Percentiles rank a stretch among this genome's conserved stretches.
Evolutionary conservation across 2,329 filamentous ascomycete species (phyloP).

Genomic region (Diaporthe longicolla): DNA sequence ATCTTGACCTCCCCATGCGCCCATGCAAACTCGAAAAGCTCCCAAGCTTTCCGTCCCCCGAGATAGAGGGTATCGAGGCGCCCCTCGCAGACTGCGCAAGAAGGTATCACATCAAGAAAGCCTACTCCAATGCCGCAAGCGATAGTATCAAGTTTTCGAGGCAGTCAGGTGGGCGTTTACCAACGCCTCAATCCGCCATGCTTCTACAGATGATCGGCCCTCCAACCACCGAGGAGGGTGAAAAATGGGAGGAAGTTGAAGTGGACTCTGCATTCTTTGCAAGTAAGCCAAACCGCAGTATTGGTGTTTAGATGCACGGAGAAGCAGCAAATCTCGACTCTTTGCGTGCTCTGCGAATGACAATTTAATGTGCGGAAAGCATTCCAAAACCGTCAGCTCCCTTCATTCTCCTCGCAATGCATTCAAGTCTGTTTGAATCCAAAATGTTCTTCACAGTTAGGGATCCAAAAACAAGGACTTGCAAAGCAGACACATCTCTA

Average conservation of each 20-base stretch:
- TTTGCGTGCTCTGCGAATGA: too few relatives aligned
- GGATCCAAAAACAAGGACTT: too few relatives aligned
- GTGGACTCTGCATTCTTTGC: rapidly evolving
- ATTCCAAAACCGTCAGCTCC: too few relatives aligned
- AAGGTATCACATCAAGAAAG: neutral
- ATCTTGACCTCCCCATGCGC: neutral
- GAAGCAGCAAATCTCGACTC: too few relatives aligned
- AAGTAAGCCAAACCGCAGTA: too few relatives aligned
- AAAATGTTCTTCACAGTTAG: too few relatives aligned
- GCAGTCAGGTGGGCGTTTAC: neutral
- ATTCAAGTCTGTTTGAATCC: too few relatives aligned
- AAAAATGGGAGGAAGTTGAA: neutral
- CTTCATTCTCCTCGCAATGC: too few relatives aligned
- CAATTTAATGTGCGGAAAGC: too few relatives aligned
- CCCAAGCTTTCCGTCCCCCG: neutral
- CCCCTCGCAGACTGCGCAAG: neutral
- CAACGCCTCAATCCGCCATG: neutral
- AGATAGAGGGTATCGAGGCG: neutral
- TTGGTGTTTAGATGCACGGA: too few relatives aligned
- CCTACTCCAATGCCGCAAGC: neutral
- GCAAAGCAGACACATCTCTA: too few relatives aligned
- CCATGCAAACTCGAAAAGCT: neutral
- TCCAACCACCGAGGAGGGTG: neutral
- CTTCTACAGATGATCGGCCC: neutral
- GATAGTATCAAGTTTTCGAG: neutral